Conservation (phyloP, 2,329 filamentous ascomycete genomes). For the Dothideomycetes sp. region DNA sequence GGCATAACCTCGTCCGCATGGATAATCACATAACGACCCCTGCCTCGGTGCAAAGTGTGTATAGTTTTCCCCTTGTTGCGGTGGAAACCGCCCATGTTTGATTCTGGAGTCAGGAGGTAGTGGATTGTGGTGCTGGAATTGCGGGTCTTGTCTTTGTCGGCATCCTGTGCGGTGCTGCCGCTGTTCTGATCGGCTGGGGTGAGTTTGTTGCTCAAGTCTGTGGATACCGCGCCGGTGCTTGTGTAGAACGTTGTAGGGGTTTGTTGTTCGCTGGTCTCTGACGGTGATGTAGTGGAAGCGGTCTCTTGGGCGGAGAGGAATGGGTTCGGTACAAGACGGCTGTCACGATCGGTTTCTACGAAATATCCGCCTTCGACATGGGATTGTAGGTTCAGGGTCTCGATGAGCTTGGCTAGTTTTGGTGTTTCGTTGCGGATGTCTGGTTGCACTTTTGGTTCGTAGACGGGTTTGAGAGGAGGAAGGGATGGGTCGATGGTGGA, state of each 20-base stretch:
- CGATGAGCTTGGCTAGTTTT: constrained; percentile 31
- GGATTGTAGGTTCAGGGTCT: constrained; percentile 39
- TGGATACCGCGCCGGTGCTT: constrained; percentile 28
- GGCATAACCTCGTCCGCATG: constrained; percentile 42
- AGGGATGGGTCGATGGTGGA: constrained; percentile 20
- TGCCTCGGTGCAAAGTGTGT: constrained; percentile 55
- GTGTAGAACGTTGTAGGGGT: constrained; percentile 19
- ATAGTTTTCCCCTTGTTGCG: constrained; percentile 53
- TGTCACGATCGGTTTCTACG: constrained; percentile 50
- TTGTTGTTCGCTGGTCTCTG: not conserved
- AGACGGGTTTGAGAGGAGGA: constrained; percentile 20
- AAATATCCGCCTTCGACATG: constrained; percentile 61
- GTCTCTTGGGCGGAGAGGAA: constrained; percentile 28
- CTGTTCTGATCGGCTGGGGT: constrained; percentile 26
- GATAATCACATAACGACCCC: constrained; percentile 56
- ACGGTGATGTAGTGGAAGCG: constrained; percentile 1
- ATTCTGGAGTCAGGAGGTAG: constrained; percentile 52
- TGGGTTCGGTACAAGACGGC: constrained; percentile 45
- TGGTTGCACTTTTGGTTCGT: constrained; percentile 16
- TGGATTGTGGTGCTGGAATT: constrained; percentile 53
- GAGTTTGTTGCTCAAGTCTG: constrained; percentile 17
- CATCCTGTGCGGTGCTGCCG: constrained; percentile 18
- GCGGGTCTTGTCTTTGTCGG: constrained; percentile 30
- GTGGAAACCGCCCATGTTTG: constrained; percentile 53
- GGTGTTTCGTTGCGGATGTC: constrained; percentile 23